Conservation (phyloP, 2,329 filamentous ascomycete genomes). For the Botryotinia calthae region DNA sequence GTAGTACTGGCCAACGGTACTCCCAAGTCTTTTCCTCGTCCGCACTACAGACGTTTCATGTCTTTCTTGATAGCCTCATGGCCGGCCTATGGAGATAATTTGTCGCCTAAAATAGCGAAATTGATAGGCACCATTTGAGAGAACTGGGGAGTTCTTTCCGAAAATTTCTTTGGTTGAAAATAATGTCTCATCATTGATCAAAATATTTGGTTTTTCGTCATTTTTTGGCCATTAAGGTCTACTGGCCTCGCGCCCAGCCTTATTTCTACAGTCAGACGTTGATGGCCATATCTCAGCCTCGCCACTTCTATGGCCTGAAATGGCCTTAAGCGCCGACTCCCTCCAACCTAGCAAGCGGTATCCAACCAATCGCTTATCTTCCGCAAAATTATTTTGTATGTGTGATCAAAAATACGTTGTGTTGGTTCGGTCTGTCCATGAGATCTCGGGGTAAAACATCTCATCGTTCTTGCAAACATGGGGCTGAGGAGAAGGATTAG, state of each 20-base stretch:
- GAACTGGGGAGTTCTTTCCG: background rate
- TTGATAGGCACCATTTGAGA: background rate
- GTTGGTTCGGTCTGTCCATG: background rate
- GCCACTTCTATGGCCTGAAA: background rate
- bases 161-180: background rate
- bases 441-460: background rate
- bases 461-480: background rate
- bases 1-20: background rate
- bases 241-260: background rate
- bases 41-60: background rate
- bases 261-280: background rate
- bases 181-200: background rate
- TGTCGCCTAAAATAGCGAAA: background rate
- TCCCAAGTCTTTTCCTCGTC: background rate
- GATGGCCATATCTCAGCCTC: constrained; percentile 10
- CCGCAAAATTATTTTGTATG: background rate
- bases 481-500: constrained; percentile 9
- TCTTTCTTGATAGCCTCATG: no score
- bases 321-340: background rate
- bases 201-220: background rate
- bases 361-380: background rate
- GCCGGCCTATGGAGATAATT: background rate
- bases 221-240: background rate
- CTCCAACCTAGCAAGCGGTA: background rate
- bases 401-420: background rate